phyloP scores from a whole-genome alignment of 352 stramenopile species.

The Pythium dissimile region DNA sequence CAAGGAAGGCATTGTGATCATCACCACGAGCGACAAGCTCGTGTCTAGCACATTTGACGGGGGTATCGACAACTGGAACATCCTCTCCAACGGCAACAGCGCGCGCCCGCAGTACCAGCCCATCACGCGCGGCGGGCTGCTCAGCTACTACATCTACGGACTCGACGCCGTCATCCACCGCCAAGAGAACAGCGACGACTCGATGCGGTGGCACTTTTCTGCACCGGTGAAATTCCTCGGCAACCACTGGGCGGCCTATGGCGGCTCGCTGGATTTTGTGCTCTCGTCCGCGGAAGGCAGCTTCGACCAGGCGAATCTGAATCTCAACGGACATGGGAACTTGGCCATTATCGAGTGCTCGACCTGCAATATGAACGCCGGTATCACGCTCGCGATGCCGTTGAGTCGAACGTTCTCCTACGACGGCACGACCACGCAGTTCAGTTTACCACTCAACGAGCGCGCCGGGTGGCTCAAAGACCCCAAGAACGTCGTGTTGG shows the following conservation, averaged over 20 bases:
- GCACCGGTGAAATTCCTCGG: slow-evolving; percentile 83
- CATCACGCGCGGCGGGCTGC: slow-evolving; percentile 55
- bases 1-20: slow-evolving; percentile 69
- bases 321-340: slow-evolving; percentile 49
- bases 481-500: slow-evolving; percentile 85
- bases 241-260: slow-evolving; percentile 87
- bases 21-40: slow-evolving; percentile 65
- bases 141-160: slow-evolving; percentile 91
- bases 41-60: slow-evolving; percentile 84
- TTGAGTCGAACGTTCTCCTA: slow-evolving; percentile 76
- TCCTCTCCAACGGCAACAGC: slow-evolving; percentile 60
- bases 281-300: slow-evolving; percentile 88
- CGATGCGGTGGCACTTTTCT: slow-evolving; percentile 86
- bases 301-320: slow-evolving; percentile 80
- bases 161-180: slow-evolving; percentile 67
- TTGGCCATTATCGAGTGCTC: slow-evolving; percentile 87
- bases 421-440: slow-evolving; percentile 76
- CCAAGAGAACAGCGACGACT: slow-evolving; percentile 63
- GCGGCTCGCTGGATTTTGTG: slow-evolving; percentile 87
- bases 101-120: slow-evolving; percentile 41
- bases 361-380: slow-evolving; percentile 76
- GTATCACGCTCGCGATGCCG: slow-evolving; percentile 84
- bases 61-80: slow-evolving; percentile 72
- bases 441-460: slow-evolving; percentile 77
- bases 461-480: slow-evolving; percentile 88